Evolutionary conservation across 2,329 filamentous ascomycete genomes (phyloP), one percentile per base, ranked within the genome.

Genomic region (Elsinoe arachidis): DNA sequence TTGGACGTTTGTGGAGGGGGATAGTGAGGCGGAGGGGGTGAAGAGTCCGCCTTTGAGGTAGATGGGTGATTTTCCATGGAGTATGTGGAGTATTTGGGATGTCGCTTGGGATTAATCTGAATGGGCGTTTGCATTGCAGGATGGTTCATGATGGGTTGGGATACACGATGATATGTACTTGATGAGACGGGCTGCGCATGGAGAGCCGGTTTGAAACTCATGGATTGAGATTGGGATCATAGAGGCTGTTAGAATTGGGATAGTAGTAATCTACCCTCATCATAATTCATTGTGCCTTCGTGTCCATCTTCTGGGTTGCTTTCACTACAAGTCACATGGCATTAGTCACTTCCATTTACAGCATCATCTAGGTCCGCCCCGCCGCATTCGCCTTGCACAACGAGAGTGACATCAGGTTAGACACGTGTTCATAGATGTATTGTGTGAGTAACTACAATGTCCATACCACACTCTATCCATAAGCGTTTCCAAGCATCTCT

Each of bases 1-100:
- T 38, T 97, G 91, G 92, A 96, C 91, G 0, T 90, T 96, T 71
- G 80, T 96, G 17, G 90, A 88, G 30, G 79, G 81, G 33, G 79
- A 81, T 39, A 74, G 71, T 19, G 80, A 81, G 55, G 60, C 47
- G n/a, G 65, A 61, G n/a, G 44, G 47, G 49, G 58, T 46, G n/a
- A 38, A 49, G 30, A 37, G 47, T 17, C 17, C 17, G 26, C n/a
- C 47, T 3, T 37, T 52, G 47, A 52, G 34, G 26, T 46, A 46
- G 41, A 7, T 5, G 10, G 12, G 2, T 23, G 5, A 19, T 23
- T 46, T 23, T 44, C 5, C n/a, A 23, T 46, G 41, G 17, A 23
- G 21, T 19, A 23, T 21, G 17, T 44, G 19, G 2, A 11, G 15
- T 15, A 15, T 14, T 11, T 15, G 14, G 5, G 41, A 17, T 44